Base-by-base conservation (phyloP, 768 basidiomycete species). In the Hypholoma fasciculare region DNA sequence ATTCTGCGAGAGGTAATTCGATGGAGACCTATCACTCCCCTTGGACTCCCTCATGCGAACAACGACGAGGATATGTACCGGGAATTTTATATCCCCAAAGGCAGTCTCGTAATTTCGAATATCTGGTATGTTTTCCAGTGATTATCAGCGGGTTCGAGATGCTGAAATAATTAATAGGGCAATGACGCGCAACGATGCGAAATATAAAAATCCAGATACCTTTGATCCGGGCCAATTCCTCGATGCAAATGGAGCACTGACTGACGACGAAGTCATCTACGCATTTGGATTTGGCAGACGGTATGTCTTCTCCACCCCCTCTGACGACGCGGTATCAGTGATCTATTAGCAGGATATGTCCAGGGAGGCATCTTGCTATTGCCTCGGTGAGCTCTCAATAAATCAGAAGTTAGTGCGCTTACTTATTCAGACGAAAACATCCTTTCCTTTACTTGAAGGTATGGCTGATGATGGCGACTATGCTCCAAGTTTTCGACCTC, bases 171-270 rank as follows among this genome's bases (percentile, higher is more conserved):
- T 36, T 14, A 30, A 30, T 40, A 67, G 65, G 65, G 63, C 65
- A 1, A 65, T 69, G 56, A 56, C 62, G 23, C 67, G 64, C 47
- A 61, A 72, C 56, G 38, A 56, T 17, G 47, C 54, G 1, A 50
- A 56, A 39, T 72, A 67, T 30, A 59, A 62, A n/a, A 57, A 69
- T 7, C 66, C 69, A 12, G 59, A 65, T 4, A 52, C 50, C 26
- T 72, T 71, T 57, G 63, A 64, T 3, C 70, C 71, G 4, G 66
- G 67, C n/a, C 62, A 70, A 23, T 70, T 67, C 62, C 49, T 68
- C 40, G 37, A 56, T 54, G 14, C 48, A 20, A 50, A 62, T 23
- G 62, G 63, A 12, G 52, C 54, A 5, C 49, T 64, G 11, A 56
- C 48, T 5, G 44, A 42, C 19, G 60, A 61, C 20, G 54, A 54